Base-by-base conservation (phyloP, 495 filamentous ascomycete species). In the Achaetomiella virescens region DNA sequence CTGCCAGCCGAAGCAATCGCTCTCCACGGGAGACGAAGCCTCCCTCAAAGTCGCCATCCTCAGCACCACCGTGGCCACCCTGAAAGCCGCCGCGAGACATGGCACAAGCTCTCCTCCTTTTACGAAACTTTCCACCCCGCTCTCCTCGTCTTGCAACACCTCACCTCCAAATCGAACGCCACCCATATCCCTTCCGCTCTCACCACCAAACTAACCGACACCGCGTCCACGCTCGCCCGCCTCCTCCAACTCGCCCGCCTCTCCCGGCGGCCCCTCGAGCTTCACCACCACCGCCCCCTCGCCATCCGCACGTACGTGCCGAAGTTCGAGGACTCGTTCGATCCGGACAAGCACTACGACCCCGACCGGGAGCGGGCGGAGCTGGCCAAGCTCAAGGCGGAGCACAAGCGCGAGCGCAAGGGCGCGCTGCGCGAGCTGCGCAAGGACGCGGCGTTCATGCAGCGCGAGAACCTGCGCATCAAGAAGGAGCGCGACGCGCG, bases 241-340 rank as follows among this genome's bases (percentile, higher is more conserved):
- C 70, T 74, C 45, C 77, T 95, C 40, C 48, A 71, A 2, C 69
- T 84, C 40, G 78, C 90, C 8, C 78, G 67, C 24, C 73, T 81
- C 38, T 59, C 74, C 43, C 90, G 90, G 52, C 83, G 87, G 14
- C 90, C 91, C 0, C 81, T 97, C 25, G 79, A 87, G 57, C 82
- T 97, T 11, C 93, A 99, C 74, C 80, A 92, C 74, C 95, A 97
- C 77, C 80, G 80, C 0, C 91, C 90, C 0, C 80, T 95, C 5
- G 84, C 95, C 14, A 96, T 99, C 72, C 89, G 90, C 63, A 83
- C 84, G 9, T 84, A 84, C 43, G 85, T 96, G 22, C 93, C 93
- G 62, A 97, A 96, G 73, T 99, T 97, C 76, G 95, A 99, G 74
- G 91, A 96, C 69, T 75, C 81, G 59, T 99, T 90, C 83, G 90